A percentile compares a stretch with the other conserved stretches of the same genome.
Conservation (phyloP, 768 basidiomycete genomes). For the Agaricus sinodeliciosus region DNA sequence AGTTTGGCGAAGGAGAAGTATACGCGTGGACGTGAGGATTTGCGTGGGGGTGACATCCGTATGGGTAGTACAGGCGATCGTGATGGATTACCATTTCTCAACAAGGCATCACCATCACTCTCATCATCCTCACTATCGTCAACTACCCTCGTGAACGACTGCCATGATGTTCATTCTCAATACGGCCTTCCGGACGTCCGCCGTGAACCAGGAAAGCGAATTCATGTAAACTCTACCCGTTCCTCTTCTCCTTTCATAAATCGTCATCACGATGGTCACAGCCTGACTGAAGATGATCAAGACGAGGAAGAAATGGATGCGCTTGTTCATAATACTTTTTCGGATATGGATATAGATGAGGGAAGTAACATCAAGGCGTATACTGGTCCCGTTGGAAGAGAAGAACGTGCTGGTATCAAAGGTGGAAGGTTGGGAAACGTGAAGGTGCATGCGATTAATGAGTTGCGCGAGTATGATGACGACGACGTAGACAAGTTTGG, state of each 20-base stretch:
- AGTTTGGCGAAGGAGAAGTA: background rate
- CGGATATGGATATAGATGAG: constrained; percentile 6
- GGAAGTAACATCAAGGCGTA: constrained; percentile 1
- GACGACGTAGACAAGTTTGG: background rate
- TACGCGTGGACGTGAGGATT: background rate
- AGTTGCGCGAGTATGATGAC: constrained; percentile 1
- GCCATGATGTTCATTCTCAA: background rate
- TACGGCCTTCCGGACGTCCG: background rate
- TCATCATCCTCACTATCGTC: background rate
- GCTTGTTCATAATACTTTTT: background rate
- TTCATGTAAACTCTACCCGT: background rate
- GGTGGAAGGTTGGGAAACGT: background rate
- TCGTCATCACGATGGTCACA: background rate
- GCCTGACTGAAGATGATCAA: constrained; percentile 1
- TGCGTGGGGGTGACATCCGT: background rate
- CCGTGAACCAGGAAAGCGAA: background rate
- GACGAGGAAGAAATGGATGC: background rate
- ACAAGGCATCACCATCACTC: background rate
- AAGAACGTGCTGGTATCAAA: background rate
- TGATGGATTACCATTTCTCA: constrained; percentile 10
- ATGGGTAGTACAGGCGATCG: constrained; percentile 2
- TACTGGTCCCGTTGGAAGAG: background rate
- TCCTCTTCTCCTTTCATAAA: background rate
- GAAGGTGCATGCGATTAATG: constrained; percentile 6
- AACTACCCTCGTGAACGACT: background rate